Percentiles rank a stretch among this genome's conserved stretches.
These are phyloP conservation scores for Nicotiana knightiana DNA, from an alignment of 257 asterid genomes.

Conservation along the genomic window DNA sequence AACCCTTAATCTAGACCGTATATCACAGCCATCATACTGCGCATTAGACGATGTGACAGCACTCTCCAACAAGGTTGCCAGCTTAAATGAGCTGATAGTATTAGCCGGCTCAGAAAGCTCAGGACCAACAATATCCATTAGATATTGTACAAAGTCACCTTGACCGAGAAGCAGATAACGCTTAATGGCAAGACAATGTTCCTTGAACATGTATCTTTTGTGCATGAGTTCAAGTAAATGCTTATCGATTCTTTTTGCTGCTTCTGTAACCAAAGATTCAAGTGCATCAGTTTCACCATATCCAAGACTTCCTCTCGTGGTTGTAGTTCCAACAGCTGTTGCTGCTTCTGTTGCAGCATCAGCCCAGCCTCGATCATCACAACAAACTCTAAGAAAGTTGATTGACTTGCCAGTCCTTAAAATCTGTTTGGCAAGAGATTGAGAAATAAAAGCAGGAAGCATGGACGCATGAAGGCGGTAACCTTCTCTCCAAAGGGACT, in stretches of 20 bases:
- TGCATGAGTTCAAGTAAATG: constrained; percentile 87
- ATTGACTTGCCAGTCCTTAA: constrained; percentile 95
- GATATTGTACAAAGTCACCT: constrained; percentile 97
- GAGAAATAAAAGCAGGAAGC: constrained; percentile 95
- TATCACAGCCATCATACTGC: constrained; percentile 87
- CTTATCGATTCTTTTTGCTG: constrained; percentile 85
- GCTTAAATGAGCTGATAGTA: constrained; percentile 90
- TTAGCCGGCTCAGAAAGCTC: constrained; percentile 97
- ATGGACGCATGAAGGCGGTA: constrained; percentile 75
- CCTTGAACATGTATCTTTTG: constrained; percentile 77
- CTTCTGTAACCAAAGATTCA: constrained; percentile 82
- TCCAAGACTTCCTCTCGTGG: constrained; percentile 83
- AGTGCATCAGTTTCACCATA: constrained; percentile 98
- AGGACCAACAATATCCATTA: constrained; percentile 93
- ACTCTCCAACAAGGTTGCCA: constrained; percentile 86
- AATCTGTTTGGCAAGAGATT: constrained; percentile 84
- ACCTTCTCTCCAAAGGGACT: constrained; percentile 98
- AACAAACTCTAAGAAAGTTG: constrained; percentile 93
- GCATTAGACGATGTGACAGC: constrained; percentile 93
- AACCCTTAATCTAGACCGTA: constrained; percentile 85
- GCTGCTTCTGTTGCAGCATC: constrained; percentile 91
- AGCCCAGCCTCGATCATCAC: constrained; percentile 98
- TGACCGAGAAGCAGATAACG: constrained; percentile 95
- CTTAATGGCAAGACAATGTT: constrained; percentile 96
- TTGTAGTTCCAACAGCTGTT: constrained; percentile 88